These are phyloP conservation scores for Salix udensis DNA, from an alignment of 345 rosid species.

Conservation along the genomic window DNA sequence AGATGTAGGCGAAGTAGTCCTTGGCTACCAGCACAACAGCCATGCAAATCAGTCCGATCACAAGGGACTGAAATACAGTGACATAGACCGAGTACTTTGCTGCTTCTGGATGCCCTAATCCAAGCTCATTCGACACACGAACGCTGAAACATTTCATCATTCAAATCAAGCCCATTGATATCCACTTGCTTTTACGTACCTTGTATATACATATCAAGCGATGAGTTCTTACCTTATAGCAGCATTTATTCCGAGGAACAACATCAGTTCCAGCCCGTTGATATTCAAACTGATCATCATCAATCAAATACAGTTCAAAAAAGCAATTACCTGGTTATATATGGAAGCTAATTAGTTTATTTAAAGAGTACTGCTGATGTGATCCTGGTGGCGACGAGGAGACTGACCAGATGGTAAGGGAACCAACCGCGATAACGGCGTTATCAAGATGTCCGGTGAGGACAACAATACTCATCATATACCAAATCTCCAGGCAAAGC, in stretches of 20 bases:
- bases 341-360: no score
- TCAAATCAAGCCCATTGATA: no score
- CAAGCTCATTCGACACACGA: constrained; percentile 79
- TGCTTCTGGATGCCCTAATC: constrained; percentile 59
- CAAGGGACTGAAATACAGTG: constrained; percentile 48
- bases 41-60: constrained; percentile 64
- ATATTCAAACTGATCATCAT: constrained; percentile 60
- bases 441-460: constrained; percentile 68
- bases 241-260: constrained; percentile 72
- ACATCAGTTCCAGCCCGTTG: constrained; percentile 71
- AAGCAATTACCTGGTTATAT: no score
- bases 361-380: no score
- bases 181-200: no score
- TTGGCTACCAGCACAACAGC: constrained; percentile 43
- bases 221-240: constrained; percentile 51
- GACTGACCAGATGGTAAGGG: constrained; percentile 78
- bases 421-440: constrained; percentile 66
- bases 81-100: constrained; percentile 73
- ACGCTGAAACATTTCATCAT: constrained; percentile 37
- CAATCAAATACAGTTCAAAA: no score
- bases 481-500: constrained; percentile 85
- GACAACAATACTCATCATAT: constrained; percentile 71
- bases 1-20: constrained; percentile 54
- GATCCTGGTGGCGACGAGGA: neutral
- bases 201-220: no score